Evolutionary conservation across 148 eudicot genomes (phyloP), one percentile per base, ranked within the genome.

Genomic region (Fagopyrum esculentum): DNA sequence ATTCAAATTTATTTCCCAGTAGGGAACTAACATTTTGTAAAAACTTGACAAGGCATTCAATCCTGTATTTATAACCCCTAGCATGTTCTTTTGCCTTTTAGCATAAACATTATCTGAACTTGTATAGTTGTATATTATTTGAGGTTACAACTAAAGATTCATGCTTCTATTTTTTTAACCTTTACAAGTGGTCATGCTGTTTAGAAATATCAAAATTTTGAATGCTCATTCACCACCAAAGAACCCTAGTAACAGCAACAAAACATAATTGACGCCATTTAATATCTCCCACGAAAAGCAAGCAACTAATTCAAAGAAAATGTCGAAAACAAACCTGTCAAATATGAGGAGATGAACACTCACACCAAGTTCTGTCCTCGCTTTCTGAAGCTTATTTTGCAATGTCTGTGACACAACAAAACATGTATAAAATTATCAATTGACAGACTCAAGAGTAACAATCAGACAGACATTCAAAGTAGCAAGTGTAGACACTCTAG

Each of bases 271-370:
- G 54, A 61, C 56, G 49, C 22, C 46, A 71, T 52, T 46, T 77
- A n/a, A 40, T 61, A 15, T 7, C 35, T 19, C 66, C 35, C 12
- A 35, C 47, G 6, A 66, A 66, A 40, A 66, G 47, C n/a, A 30
- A 29, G 70, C 7, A 3, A 45, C 3, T 40, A 3, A 57, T 57
- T 57, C 3, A 35, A 8, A 66, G 16, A 40, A 40, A 13, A 66
- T 9, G 17, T 13, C 35, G 9, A 54, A 44, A 2, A 56, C 82
- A 73, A 75, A 88, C 97, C 97, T 88, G 89, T 93, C 98, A 80
- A 91, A 86, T 88, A 93, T 86, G 82, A 93, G 86, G 73, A 88
- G 83, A 78, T 85, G 85, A 54, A 82, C 85, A 55, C 78, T 86
- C 74, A 77, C 61, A 44, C 82, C 84, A 68, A 74, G 85, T 69